Evolutionary conservation across 106 monocot genomes (phyloP), one percentile per base, ranked within the genome.

Genomic region (Acorus gramineus): DNA sequence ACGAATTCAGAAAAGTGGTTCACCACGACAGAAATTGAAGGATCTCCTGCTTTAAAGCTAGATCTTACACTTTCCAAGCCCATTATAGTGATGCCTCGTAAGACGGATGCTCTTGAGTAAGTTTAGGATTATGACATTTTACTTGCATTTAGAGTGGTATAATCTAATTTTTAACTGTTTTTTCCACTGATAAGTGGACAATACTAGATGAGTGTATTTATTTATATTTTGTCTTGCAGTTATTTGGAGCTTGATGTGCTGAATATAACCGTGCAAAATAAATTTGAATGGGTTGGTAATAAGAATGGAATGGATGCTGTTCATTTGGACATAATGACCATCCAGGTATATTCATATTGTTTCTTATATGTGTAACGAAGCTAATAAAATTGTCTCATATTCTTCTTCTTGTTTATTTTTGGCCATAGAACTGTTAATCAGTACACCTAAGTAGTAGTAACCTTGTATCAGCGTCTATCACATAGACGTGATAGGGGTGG

Each of bases 231-330:
- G 69, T 61, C 50, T 48, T 76, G 68, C 81, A 98, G 98, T 47
- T 92, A 87, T 63, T 74, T 98, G 62, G 80, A 92, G 74, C 76
- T 98, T 74, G 98, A 98, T 76, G 98, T 92, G 52, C 77, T 77
- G 51, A 74, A 85, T 61, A 92, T 98, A 9, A 85, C 85, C 49
- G 81, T 98, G 7, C 69, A 80, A 50, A 98, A 98, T 72, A 72
- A 74, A 46, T 92, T 98, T 69, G 69, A 85, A 28, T 98, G 98
- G 98, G 61, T 92, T 61, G 82, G 81, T 66, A 72, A 79, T 59
- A 85, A 86, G 75, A 77, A 79, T 71, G 75, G 86, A 13, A 75
- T 86, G 56, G 84, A 48, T 78, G 80, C 98, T 60, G 73, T 92
- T 56, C 98, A 89, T 61, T 55, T 85, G 14, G 98, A 98, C 63